A percentile compares a stretch with the other conserved stretches of the same genome.
phyloP scores from a whole-genome alignment of 1,139 yeast species.

The Arxiozyma slooffiae region DNA sequence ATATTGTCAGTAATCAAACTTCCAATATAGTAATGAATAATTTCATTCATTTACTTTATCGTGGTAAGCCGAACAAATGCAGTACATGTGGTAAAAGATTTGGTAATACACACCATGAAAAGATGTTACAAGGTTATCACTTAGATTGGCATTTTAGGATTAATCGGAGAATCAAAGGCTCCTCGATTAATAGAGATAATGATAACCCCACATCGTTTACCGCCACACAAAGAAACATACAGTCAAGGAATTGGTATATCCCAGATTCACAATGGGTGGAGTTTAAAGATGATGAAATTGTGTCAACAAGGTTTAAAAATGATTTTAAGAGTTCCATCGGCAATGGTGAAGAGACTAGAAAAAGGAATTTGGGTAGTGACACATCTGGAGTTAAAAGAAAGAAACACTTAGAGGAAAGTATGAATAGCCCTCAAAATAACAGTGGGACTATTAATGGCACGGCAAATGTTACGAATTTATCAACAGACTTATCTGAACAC shows the following conservation, averaged over 20 bases:
- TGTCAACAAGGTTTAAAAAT: constrained; percentile 25
- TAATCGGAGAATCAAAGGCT: constrained; percentile 60
- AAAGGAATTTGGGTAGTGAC: not conserved
- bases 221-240: constrained; percentile 31
- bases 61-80: constrained; percentile 65
- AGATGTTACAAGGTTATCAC: constrained; percentile 49
- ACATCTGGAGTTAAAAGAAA: not conserved
- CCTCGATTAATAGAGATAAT: constrained; percentile 33
- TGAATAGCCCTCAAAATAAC: not conserved
- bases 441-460: not conserved
- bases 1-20: constrained; percentile 20
- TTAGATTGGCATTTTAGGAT: constrained; percentile 96
- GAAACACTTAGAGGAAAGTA: not conserved
- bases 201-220: constrained; percentile 9
- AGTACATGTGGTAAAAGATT: constrained; percentile 86
- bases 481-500: not conserved
- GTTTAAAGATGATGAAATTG: constrained; percentile 56
- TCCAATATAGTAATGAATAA: constrained; percentile 18
- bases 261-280: constrained; percentile 65
- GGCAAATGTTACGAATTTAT: not conserved
- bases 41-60: constrained; percentile 26
- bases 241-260: constrained; percentile 77
- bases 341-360: constrained; percentile 7
- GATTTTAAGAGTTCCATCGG: not conserved
- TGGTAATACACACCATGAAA: constrained; percentile 51